Evolutionary conservation across 441 rosid genomes (phyloP).

Genomic region (Adansonia gregorii): DNA sequence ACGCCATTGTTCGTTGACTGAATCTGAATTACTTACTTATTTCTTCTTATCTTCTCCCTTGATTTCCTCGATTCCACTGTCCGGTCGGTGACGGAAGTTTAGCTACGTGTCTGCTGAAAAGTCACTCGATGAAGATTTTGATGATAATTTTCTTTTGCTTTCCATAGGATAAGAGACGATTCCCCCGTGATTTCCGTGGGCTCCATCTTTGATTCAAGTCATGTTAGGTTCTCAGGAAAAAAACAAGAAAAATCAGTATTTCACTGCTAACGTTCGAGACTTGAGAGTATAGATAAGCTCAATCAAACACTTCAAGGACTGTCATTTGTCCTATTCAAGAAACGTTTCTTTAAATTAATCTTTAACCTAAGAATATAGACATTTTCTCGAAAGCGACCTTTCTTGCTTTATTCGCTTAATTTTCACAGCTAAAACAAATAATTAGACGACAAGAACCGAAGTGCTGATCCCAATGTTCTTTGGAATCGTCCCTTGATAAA

Average conservation of each 20-base stretch:
- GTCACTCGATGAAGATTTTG: background rate
- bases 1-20: constrained; percentile 46
- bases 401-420: background rate
- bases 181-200: constrained; percentile 35
- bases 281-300: constrained; percentile 3
- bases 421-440: constrained; percentile 13
- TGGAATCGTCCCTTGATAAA: background rate
- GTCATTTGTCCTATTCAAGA: background rate
- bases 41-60: background rate
- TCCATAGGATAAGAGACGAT: constrained; percentile 32
- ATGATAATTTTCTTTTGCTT: background rate
- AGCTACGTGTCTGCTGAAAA: background rate
- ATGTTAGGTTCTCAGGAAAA: background rate
- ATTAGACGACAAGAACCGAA: background rate
- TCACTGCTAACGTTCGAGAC: background rate
- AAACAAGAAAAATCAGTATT: background rate
- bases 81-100: constrained; percentile 39
- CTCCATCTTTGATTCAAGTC: constrained; percentile 21
- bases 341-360: background rate
- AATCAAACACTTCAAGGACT: constrained; percentile 7
- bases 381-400: constrained; percentile 10
- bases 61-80: background rate
- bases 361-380: background rate
- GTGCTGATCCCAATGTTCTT: background rate
- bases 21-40: background rate